These are phyloP conservation scores for Cystobasidium ongulense DNA, from an alignment of 768 basidiomycete genomes.

Conservation along the genomic window DNA sequence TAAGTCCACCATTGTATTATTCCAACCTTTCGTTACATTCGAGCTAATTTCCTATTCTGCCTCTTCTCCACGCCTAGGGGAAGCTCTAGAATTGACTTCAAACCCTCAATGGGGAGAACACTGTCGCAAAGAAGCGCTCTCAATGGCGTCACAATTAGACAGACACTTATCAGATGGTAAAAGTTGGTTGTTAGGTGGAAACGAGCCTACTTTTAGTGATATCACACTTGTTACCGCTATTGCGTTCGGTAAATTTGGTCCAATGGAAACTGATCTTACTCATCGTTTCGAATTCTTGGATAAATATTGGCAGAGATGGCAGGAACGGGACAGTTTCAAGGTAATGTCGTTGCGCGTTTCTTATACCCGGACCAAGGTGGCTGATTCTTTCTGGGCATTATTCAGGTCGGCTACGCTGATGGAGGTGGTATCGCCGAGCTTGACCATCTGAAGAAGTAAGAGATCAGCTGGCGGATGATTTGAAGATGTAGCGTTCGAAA, in stretches of 20 bases:
- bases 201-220: constrained; percentile 28
- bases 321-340: constrained; percentile 31
- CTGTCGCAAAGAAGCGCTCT: constrained; percentile 24
- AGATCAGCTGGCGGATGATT: too few species aligned
- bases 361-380: too few species aligned
- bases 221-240: constrained; percentile 32
- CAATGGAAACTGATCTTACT: constrained; percentile 30
- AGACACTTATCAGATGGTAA: constrained; percentile 24
- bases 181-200: constrained; percentile 30
- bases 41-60: neutral
- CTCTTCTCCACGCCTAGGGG: constrained; percentile 7
- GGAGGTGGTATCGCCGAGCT: constrained; percentile 31
- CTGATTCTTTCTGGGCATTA: neutral
- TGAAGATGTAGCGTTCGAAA: too few species aligned
- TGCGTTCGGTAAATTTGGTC: constrained; percentile 32
- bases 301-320: constrained; percentile 33
- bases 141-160: constrained; percentile 10
- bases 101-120: constrained; percentile 29
- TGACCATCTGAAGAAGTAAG: constrained; percentile 27
- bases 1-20: neutral
- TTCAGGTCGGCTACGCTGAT: constrained; percentile 26
- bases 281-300: constrained; percentile 32
- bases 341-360: neutral
- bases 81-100: constrained; percentile 25
- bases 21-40: neutral